Conservation (phyloP, 768 basidiomycete species). For the Hygrophoropsis aurantiaca region DNA sequence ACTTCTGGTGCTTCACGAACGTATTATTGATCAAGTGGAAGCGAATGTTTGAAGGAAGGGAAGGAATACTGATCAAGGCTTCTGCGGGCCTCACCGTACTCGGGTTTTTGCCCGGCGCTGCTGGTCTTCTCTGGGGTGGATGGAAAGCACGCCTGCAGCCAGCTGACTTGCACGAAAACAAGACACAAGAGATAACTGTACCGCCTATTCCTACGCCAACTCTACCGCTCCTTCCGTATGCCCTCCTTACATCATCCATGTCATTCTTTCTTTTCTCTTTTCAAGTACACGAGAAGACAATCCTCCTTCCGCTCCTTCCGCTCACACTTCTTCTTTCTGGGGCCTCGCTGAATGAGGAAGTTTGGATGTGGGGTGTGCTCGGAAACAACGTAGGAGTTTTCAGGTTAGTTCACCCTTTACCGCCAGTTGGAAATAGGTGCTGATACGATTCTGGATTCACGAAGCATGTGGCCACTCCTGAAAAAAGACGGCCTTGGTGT, state of each 20-base stretch:
- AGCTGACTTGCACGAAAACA: not conserved
- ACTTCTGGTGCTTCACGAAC: slow-evolving; percentile 96
- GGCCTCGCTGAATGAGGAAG: slow-evolving; percentile 24
- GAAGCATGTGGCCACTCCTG: slow-evolving; percentile 90
- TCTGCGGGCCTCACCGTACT: slow-evolving; percentile 66
- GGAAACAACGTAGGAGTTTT: slow-evolving; percentile 85
- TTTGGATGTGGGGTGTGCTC: slow-evolving; percentile 29
- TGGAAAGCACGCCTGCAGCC: slow-evolving; percentile 26
- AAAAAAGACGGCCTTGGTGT: slow-evolving; percentile 73
- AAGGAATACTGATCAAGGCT: slow-evolving; percentile 56
- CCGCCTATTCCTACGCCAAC: slow-evolving; percentile 44
- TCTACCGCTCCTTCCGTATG: slow-evolving; percentile 73
- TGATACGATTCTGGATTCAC: not conserved
- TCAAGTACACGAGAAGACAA: slow-evolving; percentile 95
- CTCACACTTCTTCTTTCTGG: slow-evolving; percentile 73
- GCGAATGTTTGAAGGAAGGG: slow-evolving; percentile 36
- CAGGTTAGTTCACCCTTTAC: slow-evolving; percentile 53
- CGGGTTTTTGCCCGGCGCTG: slow-evolving; percentile 67
- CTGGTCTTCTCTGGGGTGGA: slow-evolving; percentile 41
- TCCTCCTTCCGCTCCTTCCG: slow-evolving; percentile 83
- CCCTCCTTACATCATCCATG: slow-evolving; percentile 77
- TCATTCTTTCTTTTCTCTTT: slow-evolving; percentile 97
- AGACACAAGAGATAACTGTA: slow-evolving; percentile 1
- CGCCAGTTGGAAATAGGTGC: not conserved
- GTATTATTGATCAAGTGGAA: slow-evolving; percentile 83